Percentiles rank a stretch among this genome's conserved stretches.
These are phyloP conservation scores for Herpotrichia juniperi DNA, from an alignment of 2,329 filamentous ascomycete species.

Conservation along the genomic window DNA sequence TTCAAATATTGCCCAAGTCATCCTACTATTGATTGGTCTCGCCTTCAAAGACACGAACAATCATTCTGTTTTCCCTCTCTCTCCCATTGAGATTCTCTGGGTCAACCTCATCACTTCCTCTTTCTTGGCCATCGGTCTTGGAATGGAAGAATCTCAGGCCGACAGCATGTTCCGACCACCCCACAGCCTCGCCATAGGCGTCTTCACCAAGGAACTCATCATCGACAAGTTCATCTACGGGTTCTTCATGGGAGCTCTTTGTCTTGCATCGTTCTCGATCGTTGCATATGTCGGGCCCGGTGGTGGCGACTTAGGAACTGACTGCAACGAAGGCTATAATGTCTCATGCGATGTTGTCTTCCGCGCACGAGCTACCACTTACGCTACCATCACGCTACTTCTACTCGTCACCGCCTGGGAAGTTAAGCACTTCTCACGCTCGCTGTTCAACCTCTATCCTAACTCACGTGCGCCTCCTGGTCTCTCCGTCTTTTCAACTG, in stretches of 20 bases:
- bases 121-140: constrained; percentile 55
- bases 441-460: constrained; percentile 54
- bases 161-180: constrained; percentile 56
- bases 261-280: constrained; percentile 52
- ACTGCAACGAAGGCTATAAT: constrained; percentile 54
- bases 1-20: constrained; percentile 56
- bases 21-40: constrained; percentile 54
- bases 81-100: constrained; percentile 56
- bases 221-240: constrained; percentile 57
- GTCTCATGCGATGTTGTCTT: constrained; percentile 50
- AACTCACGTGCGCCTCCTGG: constrained; percentile 27
- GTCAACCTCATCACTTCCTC: constrained; percentile 56
- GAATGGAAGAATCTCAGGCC: constrained; percentile 52
- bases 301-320: constrained; percentile 49
- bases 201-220: constrained; percentile 55
- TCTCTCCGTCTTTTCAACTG: constrained; percentile 46
- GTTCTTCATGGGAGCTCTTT: constrained; percentile 52
- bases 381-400: constrained; percentile 51
- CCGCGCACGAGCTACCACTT: constrained; percentile 53
- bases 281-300: constrained; percentile 52
- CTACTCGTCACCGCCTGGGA: constrained; percentile 56
- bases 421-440: constrained; percentile 53
- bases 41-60: constrained; percentile 53
- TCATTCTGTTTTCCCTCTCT: constrained; percentile 53
- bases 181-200: constrained; percentile 49